These are phyloP conservation scores for Paraphaeosphaeria sporulosa DNA, from an alignment of 2,329 filamentous ascomycete species.

Conservation along the genomic window DNA sequence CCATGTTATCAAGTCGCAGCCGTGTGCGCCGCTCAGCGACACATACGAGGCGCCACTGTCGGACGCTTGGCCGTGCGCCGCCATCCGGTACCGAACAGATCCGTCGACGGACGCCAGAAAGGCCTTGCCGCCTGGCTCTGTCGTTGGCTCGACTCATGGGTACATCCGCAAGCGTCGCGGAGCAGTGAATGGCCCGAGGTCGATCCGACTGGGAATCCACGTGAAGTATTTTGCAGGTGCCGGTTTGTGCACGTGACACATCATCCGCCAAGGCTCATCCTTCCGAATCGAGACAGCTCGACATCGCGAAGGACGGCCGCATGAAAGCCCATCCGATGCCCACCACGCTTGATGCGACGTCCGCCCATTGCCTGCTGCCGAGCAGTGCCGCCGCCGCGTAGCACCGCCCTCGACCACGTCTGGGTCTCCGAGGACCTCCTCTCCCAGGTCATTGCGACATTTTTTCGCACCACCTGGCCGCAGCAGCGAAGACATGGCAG, in stretches of 20 bases:
- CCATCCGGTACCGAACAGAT: neutral
- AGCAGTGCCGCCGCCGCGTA: conserved; percentile 55
- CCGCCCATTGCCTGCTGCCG: conserved; percentile 59
- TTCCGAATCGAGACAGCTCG: conserved; percentile 19
- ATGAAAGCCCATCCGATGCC: conserved; percentile 19
- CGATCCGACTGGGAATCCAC: neutral
- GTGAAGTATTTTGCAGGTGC: no score
- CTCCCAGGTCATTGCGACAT: conserved; percentile 58
- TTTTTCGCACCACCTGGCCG: conserved; percentile 55
- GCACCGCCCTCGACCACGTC: conserved; percentile 54
- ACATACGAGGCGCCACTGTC: neutral
- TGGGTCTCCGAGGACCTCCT: conserved; percentile 69
- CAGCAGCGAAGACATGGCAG: conserved; percentile 64
- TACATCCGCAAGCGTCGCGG: neutral
- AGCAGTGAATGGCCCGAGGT: neutral
- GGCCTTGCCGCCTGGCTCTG: neutral
- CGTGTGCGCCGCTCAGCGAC: neutral
- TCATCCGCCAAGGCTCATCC: neutral
- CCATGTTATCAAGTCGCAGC: neutral
- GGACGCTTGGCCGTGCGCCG: neutral
- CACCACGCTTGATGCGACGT: conserved; percentile 56
- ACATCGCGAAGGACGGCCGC: neutral
- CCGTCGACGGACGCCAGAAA: conserved; percentile 1
- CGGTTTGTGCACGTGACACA: neutral
- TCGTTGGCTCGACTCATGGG: neutral